Evolutionary conservation across 148 eudicot species (phyloP).

Genomic region (Heliamphora exappendiculata): DNA sequence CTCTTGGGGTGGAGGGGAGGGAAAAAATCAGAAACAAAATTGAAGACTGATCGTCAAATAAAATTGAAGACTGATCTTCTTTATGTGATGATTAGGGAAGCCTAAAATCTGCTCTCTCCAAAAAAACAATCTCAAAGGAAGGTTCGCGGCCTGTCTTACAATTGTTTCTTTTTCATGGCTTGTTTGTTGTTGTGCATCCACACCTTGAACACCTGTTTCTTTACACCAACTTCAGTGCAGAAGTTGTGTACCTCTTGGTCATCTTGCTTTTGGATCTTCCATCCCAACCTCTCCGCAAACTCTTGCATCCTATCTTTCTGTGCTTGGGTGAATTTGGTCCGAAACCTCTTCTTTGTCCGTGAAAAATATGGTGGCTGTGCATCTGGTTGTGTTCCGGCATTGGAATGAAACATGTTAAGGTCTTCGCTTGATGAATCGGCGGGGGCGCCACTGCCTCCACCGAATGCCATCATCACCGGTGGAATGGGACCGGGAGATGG

Average conservation of each 20-base stretch:
- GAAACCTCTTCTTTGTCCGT: conserved; percentile 37
- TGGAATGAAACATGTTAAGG: conserved; percentile 28
- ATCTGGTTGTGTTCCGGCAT: conserved; percentile 11
- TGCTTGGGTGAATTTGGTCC: conserved; percentile 47
- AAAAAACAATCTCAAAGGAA: neutral
- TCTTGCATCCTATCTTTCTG: conserved; percentile 51
- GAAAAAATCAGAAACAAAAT: too few relatives aligned
- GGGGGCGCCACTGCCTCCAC: conserved; percentile 34
- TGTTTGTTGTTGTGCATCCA: conserved; percentile 71
- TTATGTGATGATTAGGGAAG: neutral
- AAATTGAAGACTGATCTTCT: too few relatives aligned
- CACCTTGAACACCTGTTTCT: conserved; percentile 51
- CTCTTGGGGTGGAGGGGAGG: too few relatives aligned
- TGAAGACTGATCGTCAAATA: neutral
- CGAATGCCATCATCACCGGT: conserved; percentile 58
- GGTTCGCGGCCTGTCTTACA: neutral
- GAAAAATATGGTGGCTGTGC: neutral
- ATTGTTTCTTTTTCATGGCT: conserved; percentile 36
- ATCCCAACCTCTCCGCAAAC: conserved; percentile 39
- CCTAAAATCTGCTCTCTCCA: neutral
- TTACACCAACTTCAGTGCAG: conserved; percentile 40
- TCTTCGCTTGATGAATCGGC: conserved; percentile 79
- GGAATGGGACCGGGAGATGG: conserved; percentile 10
- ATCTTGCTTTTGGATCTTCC: conserved; percentile 57
- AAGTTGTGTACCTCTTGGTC: conserved; percentile 33